These are phyloP conservation scores for Colletotrichum shisoi DNA, from an alignment of 2,329 filamentous ascomycete species.

Conservation along the genomic window DNA sequence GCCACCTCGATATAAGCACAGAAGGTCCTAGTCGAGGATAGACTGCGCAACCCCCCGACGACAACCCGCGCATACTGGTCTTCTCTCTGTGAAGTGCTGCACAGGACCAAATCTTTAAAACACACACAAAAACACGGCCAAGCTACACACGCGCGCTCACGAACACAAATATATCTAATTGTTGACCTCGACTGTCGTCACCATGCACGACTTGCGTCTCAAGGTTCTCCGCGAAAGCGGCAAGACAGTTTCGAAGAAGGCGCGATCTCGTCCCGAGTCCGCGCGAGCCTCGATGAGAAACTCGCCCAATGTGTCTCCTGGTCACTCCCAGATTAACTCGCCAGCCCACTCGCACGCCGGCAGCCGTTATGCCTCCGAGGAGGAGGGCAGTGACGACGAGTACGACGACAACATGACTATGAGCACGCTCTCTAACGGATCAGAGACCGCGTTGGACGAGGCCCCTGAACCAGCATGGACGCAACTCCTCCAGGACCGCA, in stretches of 20 bases:
- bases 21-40: constrained; percentile 15
- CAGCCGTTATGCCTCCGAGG: constrained; percentile 71
- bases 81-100: constrained; percentile 23
- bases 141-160: too few species aligned
- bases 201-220: constrained; percentile 71
- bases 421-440: constrained; percentile 54
- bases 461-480: constrained; percentile 67
- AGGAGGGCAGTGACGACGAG: constrained; percentile 67
- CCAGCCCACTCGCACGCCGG: constrained; percentile 66
- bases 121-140: background rate
- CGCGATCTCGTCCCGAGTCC: constrained; percentile 63
- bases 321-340: constrained; percentile 64
- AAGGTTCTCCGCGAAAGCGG: constrained; percentile 73
- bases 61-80: background rate
- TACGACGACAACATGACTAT: constrained; percentile 58
- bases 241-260: constrained; percentile 76
- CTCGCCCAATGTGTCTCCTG: constrained; percentile 67
- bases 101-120: background rate
- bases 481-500: constrained; percentile 68
- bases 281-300: constrained; percentile 65
- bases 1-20: constrained; percentile 14
- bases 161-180: background rate
- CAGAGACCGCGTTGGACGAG: constrained; percentile 64
- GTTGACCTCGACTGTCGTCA: constrained; percentile 12
- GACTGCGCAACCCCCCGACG: background rate